Evolutionary conservation across 225 moss, liverwort and hornwort species (phyloP), one percentile per base, ranked within the genome.

Genomic region (Pseudoscleropodium purum): DNA sequence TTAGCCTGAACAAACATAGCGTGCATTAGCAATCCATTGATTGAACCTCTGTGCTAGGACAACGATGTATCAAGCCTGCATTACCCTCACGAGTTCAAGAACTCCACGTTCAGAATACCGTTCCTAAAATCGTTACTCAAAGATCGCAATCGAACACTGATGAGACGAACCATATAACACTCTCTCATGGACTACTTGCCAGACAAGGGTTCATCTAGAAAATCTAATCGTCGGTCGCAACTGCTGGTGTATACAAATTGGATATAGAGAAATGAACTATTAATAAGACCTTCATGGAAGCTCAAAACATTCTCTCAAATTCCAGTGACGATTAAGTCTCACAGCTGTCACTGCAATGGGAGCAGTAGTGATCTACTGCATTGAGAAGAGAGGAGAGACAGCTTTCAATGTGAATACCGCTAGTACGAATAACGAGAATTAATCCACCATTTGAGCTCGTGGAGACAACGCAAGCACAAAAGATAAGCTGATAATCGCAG

Each of bases 1-100:
- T 97, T 99, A 85, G 99, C 97, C 95, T 95, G 89, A 88, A 90
- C 64, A 77, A 89, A 49, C 67, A 87, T 21, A 85, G 19, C 39
- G 45, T 65, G 39, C 39, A 84, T 92, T 69, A 93, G 90, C 45
- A 89, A 81, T 17, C 73, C 84, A 69, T 80, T 65, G 30, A 89
- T 81, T 82, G 18, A n/a, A 84, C 75, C 76, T 82, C 63, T 39
- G 10, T 33, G 64, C 45, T 36, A 85, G 34, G 70, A 41, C 13
- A 63, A 76, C 36, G 52, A 83, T 62, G 54, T 79, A 73, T 83
- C 52, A 47, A 86, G 66, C 25, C 56, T 60, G 61, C 43, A 83
- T 75, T 77, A 75, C 68, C 84, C 43, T 79, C 27, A 79, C 51
- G 34, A 82, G 39, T 15, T 85, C 70, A 85, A 63, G 33, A 80